Percentiles rank a stretch among this genome's conserved stretches.
These are phyloP conservation scores for Xylariomycetidae sp. DNA, from an alignment of 2,329 filamentous ascomycete species.

Conservation along the genomic window DNA sequence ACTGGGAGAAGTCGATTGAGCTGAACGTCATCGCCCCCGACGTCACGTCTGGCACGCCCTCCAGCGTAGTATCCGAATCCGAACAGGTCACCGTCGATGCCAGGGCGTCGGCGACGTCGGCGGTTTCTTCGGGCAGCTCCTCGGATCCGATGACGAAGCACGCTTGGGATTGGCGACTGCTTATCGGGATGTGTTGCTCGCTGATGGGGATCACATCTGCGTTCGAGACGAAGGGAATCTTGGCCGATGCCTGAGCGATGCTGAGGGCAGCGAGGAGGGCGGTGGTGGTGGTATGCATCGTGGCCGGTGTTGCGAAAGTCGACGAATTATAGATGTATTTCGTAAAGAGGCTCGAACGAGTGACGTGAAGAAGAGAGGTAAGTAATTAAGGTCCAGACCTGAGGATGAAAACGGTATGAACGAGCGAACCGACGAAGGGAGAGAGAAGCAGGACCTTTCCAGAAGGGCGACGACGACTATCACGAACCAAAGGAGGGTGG, in stretches of 20 bases:
- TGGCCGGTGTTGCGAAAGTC: background rate
- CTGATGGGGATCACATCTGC: constrained; percentile 9
- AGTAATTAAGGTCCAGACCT: no score
- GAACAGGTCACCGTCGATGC: constrained; percentile 43
- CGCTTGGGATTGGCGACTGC: constrained; percentile 2
- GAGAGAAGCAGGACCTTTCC: constrained; percentile 11
- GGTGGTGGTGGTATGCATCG: constrained; percentile 10
- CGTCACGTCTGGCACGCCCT: constrained; percentile 50
- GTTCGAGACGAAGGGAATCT: constrained; percentile 15
- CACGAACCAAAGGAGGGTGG: constrained; percentile 7
- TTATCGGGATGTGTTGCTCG: background rate
- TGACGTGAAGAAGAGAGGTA: constrained; percentile 4
- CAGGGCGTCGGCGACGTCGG: constrained; percentile 35
- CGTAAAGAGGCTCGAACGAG: background rate
- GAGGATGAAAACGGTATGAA: constrained; percentile 11
- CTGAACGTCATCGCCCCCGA: constrained; percentile 46
- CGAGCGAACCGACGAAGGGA: constrained; percentile 11
- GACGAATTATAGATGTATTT: constrained; percentile 1
- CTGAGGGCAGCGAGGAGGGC: constrained; percentile 11
- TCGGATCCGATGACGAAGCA: constrained; percentile 50
- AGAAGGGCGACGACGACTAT: constrained; percentile 12
- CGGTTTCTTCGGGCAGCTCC: constrained; percentile 44
- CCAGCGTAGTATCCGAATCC: constrained; percentile 39
- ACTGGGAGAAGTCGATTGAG: constrained; percentile 48
- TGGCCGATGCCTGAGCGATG: constrained; percentile 11